These are phyloP conservation scores for Jackrogersella minutella DNA, from an alignment of 495 filamentous ascomycete species.

Conservation along the genomic window DNA sequence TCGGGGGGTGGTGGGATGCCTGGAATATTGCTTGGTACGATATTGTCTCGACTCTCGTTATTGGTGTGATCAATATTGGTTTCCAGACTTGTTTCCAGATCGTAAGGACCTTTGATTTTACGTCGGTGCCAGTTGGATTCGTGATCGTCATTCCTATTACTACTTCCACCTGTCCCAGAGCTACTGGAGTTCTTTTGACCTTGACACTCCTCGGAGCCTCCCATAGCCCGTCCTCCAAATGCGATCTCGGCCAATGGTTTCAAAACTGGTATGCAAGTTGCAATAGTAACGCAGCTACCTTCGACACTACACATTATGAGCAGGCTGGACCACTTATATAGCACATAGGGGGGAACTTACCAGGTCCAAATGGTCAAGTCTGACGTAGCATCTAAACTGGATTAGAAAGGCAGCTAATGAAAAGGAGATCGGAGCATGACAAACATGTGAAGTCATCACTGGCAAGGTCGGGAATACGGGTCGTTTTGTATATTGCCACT, in stretches of 20 bases:
- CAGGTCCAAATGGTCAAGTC: constrained; percentile 56
- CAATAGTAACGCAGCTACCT: constrained; percentile 57
- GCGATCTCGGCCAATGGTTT: constrained; percentile 51
- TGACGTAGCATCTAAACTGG: constrained; percentile 42
- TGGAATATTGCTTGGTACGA: background rate
- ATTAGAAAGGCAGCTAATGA: background rate
- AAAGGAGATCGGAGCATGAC: constrained; percentile 17
- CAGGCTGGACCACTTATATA: background rate
- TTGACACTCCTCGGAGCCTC: background rate
- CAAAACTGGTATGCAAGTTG: constrained; percentile 59
- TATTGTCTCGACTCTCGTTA: constrained; percentile 5
- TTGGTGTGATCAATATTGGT: background rate
- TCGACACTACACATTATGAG: constrained; percentile 48
- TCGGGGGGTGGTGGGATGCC: background rate
- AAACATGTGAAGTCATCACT: constrained; percentile 53
- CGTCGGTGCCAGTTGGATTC: constrained; percentile 1
- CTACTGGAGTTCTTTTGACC: constrained; percentile 36
- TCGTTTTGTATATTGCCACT: constrained; percentile 53
- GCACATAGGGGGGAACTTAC: constrained; percentile 37
- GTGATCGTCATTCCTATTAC: background rate
- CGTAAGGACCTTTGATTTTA: constrained; percentile 2
- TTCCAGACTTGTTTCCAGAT: constrained; percentile 13
- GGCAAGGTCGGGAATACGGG: constrained; percentile 49
- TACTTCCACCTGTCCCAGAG: constrained; percentile 18
- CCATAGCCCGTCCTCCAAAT: constrained; percentile 16